These are phyloP conservation scores for Seiridium cupressi DNA, from an alignment of 2,329 filamentous ascomycete species.

Conservation along the genomic window DNA sequence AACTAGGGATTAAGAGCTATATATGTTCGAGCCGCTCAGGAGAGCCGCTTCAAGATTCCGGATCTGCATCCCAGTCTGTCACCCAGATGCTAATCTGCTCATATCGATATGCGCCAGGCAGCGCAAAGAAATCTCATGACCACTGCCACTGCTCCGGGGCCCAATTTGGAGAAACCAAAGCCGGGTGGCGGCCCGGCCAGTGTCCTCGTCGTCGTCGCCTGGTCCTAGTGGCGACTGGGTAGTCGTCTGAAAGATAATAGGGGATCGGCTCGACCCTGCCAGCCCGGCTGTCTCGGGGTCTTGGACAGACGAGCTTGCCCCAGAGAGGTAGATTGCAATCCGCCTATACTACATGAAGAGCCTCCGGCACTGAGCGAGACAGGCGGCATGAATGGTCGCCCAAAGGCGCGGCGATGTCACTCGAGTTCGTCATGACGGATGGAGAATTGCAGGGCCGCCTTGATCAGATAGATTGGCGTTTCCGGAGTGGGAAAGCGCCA, in stretches of 20 bases:
- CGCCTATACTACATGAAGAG: background rate
- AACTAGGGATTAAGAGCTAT: background rate
- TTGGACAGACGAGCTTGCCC: slow-evolving; percentile 1
- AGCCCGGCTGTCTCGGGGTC: background rate
- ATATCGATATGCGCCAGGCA: background rate
- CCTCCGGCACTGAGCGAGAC: background rate
- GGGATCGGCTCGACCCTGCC: background rate
- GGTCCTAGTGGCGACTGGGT: background rate
- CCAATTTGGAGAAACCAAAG: slow-evolving; percentile 3
- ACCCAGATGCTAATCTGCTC: background rate
- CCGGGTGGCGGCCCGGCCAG: slow-evolving; percentile 9
- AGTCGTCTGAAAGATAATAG: background rate
- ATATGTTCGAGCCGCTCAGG: background rate
- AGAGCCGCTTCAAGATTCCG: background rate
- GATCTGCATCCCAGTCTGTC: background rate
- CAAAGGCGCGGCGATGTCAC: slow-evolving; percentile 4
- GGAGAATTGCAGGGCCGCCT: slow-evolving; percentile 10
- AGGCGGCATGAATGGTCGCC: background rate
- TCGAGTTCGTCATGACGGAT: background rate
- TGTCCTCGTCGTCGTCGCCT: background rate
- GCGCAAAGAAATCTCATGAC: background rate
- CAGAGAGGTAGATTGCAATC: background rate
- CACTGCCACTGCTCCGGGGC: background rate
- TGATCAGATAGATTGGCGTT: slow-evolving; percentile 10
- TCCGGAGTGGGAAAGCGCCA: slow-evolving; percentile 11